Conservation (phyloP, 1,284 basidiomycete genomes). For the Ceratobasidium sp. region DNA sequence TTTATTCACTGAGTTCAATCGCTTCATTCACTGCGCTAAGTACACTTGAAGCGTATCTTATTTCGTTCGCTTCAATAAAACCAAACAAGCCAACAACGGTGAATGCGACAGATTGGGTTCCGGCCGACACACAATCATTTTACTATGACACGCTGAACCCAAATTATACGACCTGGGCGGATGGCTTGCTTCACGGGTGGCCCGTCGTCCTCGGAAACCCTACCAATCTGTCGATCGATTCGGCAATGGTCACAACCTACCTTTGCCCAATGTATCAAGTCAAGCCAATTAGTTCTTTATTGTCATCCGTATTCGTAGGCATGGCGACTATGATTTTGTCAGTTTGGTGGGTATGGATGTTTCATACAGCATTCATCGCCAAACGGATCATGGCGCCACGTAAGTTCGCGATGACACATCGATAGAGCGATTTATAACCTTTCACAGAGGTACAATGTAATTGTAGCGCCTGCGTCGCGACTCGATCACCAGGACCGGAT, state of each 20-base stretch:
- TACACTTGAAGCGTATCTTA: too few species aligned
- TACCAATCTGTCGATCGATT: background rate
- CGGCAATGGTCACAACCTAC: constrained; percentile 21
- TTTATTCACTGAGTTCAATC: too few species aligned
- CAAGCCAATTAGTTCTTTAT: background rate
- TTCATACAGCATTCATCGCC: background rate
- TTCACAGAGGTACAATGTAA: too few species aligned
- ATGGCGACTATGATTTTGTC: constrained; percentile 27
- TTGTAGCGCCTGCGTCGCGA: too few species aligned
- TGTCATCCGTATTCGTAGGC: constrained; percentile 24
- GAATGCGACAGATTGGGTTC: background rate
- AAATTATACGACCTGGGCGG: constrained; percentile 24
- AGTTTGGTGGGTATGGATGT: constrained; percentile 13
- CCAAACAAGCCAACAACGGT: background rate
- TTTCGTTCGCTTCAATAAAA: too few species aligned
- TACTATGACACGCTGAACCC: background rate
- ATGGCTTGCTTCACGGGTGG: background rate
- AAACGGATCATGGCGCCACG: background rate
- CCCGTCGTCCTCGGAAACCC: background rate
- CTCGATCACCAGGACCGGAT: too few species aligned
- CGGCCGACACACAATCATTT: background rate
- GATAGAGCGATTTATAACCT: too few species aligned
- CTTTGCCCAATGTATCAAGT: constrained; percentile 20
- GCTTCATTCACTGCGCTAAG: too few species aligned
- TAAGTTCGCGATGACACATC: too few species aligned